Conservation (phyloP, 2,329 filamentous ascomycete genomes). For the Clarireedia homoeocarpa region DNA sequence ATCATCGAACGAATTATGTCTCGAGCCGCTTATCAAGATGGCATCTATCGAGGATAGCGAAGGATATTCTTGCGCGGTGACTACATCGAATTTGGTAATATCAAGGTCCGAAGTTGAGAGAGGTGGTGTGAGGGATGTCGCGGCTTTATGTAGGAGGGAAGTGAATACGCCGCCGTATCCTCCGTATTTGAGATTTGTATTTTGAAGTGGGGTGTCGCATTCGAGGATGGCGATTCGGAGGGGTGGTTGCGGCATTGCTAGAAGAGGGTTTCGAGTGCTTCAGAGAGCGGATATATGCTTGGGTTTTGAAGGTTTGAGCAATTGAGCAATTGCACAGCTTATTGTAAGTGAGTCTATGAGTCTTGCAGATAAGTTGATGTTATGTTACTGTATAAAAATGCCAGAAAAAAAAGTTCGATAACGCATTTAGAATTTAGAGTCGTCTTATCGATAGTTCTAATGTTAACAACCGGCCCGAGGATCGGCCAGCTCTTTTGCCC, state of each 20-base stretch:
- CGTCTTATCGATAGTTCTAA: no score
- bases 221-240: conserved; percentile 69
- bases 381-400: not conserved
- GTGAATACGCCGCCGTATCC: conserved; percentile 67
- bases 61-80: conserved; percentile 63
- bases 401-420: not conserved
- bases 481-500: no score
- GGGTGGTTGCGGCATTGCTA: conserved; percentile 22
- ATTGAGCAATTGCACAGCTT: no score
- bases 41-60: conserved; percentile 69
- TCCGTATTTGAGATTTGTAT: conserved; percentile 56
- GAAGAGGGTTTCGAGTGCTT: not conserved
- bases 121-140: conserved; percentile 37
- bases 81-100: conserved; percentile 58
- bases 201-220: conserved; percentile 68
- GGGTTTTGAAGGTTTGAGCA: not conserved
- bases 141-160: conserved; percentile 48
- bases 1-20: conserved; percentile 65
- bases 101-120: conserved; percentile 32
- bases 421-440: no score
- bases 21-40: conserved; percentile 71
- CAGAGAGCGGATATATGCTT: not conserved
- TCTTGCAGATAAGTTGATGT: no score
- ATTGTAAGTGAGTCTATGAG: no score
- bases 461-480: no score